phyloP scores from a whole-genome alignment of 139 green algal genomes.

The Ettlia oleoabundans region DNA sequence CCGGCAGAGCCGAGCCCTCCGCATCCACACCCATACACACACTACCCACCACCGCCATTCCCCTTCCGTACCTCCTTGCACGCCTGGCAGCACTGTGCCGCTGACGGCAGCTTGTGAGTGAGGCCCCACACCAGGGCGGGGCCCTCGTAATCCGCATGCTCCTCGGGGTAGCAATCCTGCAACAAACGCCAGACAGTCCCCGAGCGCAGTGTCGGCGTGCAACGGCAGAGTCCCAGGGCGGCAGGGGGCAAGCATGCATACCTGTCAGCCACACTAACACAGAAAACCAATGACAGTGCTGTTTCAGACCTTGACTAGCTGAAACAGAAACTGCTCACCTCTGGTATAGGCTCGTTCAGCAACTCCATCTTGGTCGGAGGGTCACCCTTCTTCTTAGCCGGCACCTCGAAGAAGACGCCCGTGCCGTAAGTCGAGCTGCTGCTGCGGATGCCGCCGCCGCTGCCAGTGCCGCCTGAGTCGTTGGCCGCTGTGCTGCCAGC shows the following conservation, averaged over 20 bases:
- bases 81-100: constrained; percentile 51
- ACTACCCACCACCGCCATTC: neutral
- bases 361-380: neutral
- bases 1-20: no score
- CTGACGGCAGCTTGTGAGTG: constrained; percentile 44
- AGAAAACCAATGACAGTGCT: no score
- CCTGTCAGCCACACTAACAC: no score
- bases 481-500: neutral
- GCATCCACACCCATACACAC: neutral
- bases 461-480: neutral
- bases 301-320: no score
- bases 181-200: neutral
- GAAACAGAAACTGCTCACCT: neutral
- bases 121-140: constrained; percentile 44
- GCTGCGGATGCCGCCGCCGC: neutral
- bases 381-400: neutral
- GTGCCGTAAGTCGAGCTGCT: neutral
- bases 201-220: no score
- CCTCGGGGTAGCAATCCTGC: constrained; percentile 7
- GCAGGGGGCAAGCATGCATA: no score
- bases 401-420: neutral
- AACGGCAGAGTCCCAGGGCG: no score
- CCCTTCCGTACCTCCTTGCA: constrained; percentile 60
- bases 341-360: constrained; percentile 20
- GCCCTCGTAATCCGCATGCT: constrained; percentile 33